Evolutionary conservation across 345 rosid genomes (phyloP).

Genomic region (Acer negundo): DNA sequence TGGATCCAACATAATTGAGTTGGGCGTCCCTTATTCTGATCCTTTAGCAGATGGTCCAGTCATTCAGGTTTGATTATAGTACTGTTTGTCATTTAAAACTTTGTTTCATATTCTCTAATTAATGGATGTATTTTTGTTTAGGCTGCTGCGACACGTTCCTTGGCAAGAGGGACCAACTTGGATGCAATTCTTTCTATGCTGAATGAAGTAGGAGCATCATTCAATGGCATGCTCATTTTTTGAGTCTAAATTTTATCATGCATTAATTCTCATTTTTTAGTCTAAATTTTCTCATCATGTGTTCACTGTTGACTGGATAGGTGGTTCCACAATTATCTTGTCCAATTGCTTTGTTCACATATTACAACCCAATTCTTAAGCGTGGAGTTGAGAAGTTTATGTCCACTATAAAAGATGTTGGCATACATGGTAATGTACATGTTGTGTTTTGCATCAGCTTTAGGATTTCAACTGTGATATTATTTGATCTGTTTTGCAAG

Average conservation of each 20-base stretch:
- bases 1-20: constrained; percentile 82
- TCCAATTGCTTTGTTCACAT: constrained; percentile 80
- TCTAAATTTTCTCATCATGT: not conserved
- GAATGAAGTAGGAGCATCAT: constrained; percentile 58
- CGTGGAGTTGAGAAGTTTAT: constrained; percentile 73
- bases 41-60: constrained; percentile 94
- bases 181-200: constrained; percentile 66
- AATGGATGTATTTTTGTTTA: constrained; percentile 28
- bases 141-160: constrained; percentile 94
- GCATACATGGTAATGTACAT: constrained; percentile 62
- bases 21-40: constrained; percentile 90
- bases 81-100: not conserved
- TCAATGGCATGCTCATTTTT: not conserved
- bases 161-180: constrained; percentile 76
- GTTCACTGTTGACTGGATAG: constrained; percentile 36
- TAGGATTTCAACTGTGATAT: constrained; percentile 5
- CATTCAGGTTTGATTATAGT: constrained; percentile 64
- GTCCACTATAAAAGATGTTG: constrained; percentile 58
- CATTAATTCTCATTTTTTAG: not conserved
- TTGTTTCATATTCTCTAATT: constrained; percentile 10
- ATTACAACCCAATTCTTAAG: constrained; percentile 83
- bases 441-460: constrained; percentile 12
- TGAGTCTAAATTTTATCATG: not conserved
- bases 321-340: constrained; percentile 78
- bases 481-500: not conserved